Evolutionary conservation across 2,329 filamentous ascomycete species (phyloP).

Genomic region (Penicillium concentricum): DNA sequence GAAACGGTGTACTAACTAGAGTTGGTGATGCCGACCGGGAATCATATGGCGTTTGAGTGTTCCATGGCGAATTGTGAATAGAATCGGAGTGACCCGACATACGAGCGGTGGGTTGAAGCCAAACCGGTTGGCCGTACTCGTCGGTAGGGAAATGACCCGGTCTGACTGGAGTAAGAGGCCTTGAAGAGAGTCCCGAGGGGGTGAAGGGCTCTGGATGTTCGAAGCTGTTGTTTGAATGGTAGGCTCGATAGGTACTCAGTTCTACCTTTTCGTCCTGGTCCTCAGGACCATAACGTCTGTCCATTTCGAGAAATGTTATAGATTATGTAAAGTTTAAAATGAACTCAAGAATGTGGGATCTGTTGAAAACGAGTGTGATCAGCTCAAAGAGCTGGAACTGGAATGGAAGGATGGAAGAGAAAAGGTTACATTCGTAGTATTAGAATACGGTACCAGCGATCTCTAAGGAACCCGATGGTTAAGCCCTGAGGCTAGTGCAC

Average conservation of each 20-base stretch:
- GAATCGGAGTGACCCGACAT: slow-evolving; percentile 22
- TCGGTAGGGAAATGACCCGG: slow-evolving; percentile 24
- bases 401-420: slow-evolving; percentile 4
- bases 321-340: not conserved
- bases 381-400: slow-evolving; percentile 8
- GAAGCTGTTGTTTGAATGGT: slow-evolving; percentile 17
- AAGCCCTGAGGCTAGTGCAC: not conserved
- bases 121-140: slow-evolving; percentile 22
- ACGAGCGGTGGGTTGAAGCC: slow-evolving; percentile 21
- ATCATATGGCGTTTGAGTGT: slow-evolving; percentile 19
- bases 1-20: slow-evolving; percentile 24
- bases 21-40: slow-evolving; percentile 33
- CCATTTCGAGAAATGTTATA: slow-evolving; percentile 9
- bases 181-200: slow-evolving; percentile 15
- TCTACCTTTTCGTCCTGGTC: slow-evolving; percentile 31
- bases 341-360: slow-evolving; percentile 5
- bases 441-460: not conserved
- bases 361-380: slow-evolving; percentile 17
- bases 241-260: slow-evolving; percentile 18
- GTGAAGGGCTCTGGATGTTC: slow-evolving; percentile 15
- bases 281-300: slow-evolving; percentile 15
- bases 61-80: slow-evolving; percentile 23
- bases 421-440: not conserved
- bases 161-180: slow-evolving; percentile 23
- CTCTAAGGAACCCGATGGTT: not conserved